Evolutionary conservation across 495 filamentous ascomycete genomes (phyloP), one percentile per base, ranked within the genome.

Genomic region (Cercophora samala): DNA sequence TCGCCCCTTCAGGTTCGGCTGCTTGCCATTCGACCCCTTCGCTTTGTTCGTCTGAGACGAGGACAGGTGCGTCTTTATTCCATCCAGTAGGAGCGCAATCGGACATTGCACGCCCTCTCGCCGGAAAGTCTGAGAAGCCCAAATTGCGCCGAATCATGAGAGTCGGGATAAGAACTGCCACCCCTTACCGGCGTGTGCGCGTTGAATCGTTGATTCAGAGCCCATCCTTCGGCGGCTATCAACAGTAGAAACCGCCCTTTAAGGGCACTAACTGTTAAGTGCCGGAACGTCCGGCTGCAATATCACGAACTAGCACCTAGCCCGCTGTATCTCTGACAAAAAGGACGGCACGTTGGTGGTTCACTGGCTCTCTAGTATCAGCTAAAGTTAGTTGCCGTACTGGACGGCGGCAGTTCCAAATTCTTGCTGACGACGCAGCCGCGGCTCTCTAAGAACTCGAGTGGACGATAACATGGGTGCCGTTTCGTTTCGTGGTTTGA

Each of bases 31-130:
- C 5, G 22, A 23, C 53, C 53, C 53, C 53, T 56, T 56, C 53
- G 53, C 53, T 56, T 56, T 56, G 53, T 56, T 23, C 53, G 53
- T 19, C 53, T 56, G 53, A 56, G 53, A 56, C 53, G 53, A 46
- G 37, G 37, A 17, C 37, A 9, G 37, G 5, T 46, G 37, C 37
- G 37, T 46, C 37, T 1, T 46, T 46, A n/a, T n/a, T n/a, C n/a
- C 8, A 46, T 46, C 37, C 13, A 13, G 37, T 29, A 29, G 37
- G 11, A 46, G 37, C 6, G 11, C 37, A 11, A 46, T 46, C 37
- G 37, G 37, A 3, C 37, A 26, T 29, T 60, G 26, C n/a, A 21
- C 58, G 58, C 37, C 37, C 37, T 46, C 37, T 46, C 37, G 2
- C 13, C 37, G 37, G 11, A 46, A 46, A 46, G 37, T 46, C 37